Conservation (phyloP, 768 basidiomycete genomes). For the Mycena alexandri region DNA sequence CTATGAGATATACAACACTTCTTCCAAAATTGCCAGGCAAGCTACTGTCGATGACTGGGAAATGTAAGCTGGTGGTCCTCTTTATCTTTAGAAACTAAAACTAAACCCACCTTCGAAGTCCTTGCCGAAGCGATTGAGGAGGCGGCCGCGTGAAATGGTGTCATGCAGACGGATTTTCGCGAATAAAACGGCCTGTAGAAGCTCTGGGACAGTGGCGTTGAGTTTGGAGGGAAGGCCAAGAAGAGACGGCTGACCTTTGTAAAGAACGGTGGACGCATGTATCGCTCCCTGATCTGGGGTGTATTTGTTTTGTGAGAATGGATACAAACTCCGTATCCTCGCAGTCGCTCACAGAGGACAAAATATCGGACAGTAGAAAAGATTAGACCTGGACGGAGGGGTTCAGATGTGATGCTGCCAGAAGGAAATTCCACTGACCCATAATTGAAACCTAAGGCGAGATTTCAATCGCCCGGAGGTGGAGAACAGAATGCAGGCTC, state of each 20-base stretch:
- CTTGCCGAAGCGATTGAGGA: slow-evolving; percentile 88
- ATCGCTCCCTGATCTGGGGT: slow-evolving; percentile 77
- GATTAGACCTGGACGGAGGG: slow-evolving; percentile 44
- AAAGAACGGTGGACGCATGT: slow-evolving; percentile 79
- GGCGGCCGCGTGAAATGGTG: slow-evolving; percentile 86
- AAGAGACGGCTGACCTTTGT: slow-evolving; percentile 63
- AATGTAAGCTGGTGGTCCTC: slow-evolving; percentile 29
- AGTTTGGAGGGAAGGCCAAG: neutral
- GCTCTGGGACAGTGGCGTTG: slow-evolving; percentile 47
- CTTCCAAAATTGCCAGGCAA: slow-evolving; percentile 88
- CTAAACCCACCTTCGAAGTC: slow-evolving; percentile 79
- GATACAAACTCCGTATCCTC: neutral
- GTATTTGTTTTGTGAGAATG: slow-evolving; percentile 15
- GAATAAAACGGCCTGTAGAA: slow-evolving; percentile 85
- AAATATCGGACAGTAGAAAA: slow-evolving; percentile 74
- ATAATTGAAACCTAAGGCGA: neutral
- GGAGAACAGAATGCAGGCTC: slow-evolving; percentile 41
- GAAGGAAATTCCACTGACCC: neutral
- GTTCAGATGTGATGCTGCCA: neutral
- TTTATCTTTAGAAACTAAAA: neutral
- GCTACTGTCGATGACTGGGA: slow-evolving; percentile 79
- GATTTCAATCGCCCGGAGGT: slow-evolving; percentile 50
- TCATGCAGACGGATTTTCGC: slow-evolving; percentile 94
- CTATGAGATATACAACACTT: slow-evolving; percentile 77
- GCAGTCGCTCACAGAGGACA: slow-evolving; percentile 68